phyloP scores from a whole-genome alignment of 2,329 filamentous ascomycete genomes.

The Colletotrichum lentis region DNA sequence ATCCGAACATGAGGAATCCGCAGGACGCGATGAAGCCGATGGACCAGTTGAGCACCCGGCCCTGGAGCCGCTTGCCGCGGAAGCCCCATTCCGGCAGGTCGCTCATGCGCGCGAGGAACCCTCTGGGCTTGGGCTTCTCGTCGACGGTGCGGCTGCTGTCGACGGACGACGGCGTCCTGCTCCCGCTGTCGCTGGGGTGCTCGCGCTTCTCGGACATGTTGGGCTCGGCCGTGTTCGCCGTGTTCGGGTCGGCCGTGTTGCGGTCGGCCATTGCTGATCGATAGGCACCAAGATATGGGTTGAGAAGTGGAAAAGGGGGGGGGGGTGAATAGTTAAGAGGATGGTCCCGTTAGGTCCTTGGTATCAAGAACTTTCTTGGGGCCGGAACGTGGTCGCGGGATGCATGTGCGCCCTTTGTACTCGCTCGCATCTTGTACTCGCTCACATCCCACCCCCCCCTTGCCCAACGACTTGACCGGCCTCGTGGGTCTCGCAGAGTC shows the following conservation, averaged over 20 bases:
- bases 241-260: conserved; percentile 6
- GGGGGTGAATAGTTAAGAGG: not conserved
- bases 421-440: conserved; percentile 31
- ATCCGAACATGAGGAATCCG: conserved; percentile 45
- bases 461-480: not conserved
- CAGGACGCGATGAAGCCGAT: conserved; percentile 45
- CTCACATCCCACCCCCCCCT: conserved; percentile 8
- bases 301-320: not conserved
- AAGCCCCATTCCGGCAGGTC: conserved; percentile 42
- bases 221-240: conserved; percentile 9
- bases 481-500: conserved; percentile 18
- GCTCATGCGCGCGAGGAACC: conserved; percentile 39
- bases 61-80: conserved; percentile 40
- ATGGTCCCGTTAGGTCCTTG: not conserved
- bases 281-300: not conserved
- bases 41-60: conserved; percentile 41
- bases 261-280: conserved; percentile 7
- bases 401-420: conserved; percentile 29
- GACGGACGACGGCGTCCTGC: conserved; percentile 16
- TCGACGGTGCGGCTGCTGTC: conserved; percentile 23
- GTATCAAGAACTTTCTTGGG: not conserved
- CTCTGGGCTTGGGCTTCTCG: conserved; percentile 8
- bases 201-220: conserved; percentile 31
- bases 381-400: not conserved
- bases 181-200: conserved; percentile 20